Evolutionary conservation across 495 filamentous ascomycete species (phyloP), one percentile per base, ranked within the genome.

Genomic region (Penicillium soppii): DNA sequence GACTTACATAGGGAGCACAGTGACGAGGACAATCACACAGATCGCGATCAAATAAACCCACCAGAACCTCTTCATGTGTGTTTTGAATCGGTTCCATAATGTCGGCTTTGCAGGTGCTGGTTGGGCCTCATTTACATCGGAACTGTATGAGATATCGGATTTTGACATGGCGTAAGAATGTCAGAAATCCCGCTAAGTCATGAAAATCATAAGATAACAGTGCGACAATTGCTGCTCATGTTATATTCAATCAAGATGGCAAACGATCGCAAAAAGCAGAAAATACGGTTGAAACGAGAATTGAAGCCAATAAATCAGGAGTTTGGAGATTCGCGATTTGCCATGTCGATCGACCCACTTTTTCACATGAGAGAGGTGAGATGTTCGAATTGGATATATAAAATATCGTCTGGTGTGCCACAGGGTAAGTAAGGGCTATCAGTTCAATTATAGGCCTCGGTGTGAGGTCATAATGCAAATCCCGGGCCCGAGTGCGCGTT

Each of bases 61-160:
- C 63, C 66, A 69, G 59, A 64, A 57, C 38, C 50, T 61, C 47
- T 65, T 67, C 61, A 69, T 61, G 26, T 67, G 63, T 13, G 41
- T 21, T 42, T 55, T 60, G 32, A 58, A 67, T 36, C 61, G 54
- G 26, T 63, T 53, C 50, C 58, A 59, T 30, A 54, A 20, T 20
- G 57, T 59, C 2, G 63, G 59, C 38, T 62, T 65, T n/a, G 35
- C 13, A 8, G 36, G 13, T 4, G 37, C 22, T 13, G 38, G 16
- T 26, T 29, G 17, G 8, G 30, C 29, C 9, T 17, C 52, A 12
- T 56, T 53, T n/a, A 22, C 30, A 5, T 57, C 51, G 0, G 62
- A 61, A 44, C 29, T 59, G 21, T 54, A 32, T 47, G 56, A 57
- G 15, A 57, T 19, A 20, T 62, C 61, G 1, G 52, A 36, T 44